Evolutionary conservation across 2,329 filamentous ascomycete species (phyloP), one percentile per base, ranked within the genome.

Genomic region (Leptographium procerum): DNA sequence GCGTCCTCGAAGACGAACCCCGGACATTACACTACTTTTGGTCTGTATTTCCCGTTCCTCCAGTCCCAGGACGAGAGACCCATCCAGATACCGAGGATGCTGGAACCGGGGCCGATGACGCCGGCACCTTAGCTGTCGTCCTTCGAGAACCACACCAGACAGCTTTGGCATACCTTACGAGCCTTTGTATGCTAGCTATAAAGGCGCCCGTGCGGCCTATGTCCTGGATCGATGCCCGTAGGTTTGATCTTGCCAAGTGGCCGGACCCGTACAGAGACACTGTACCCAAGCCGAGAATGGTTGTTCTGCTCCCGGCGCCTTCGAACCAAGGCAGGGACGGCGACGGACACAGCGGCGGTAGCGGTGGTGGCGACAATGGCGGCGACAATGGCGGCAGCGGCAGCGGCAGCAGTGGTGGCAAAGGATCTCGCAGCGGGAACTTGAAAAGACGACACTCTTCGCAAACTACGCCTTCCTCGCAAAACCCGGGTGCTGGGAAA

Each of bases 21-120:
- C 3, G 57, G 6, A 60, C 58, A 24, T 55, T 62, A 10, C 52
- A 55, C 43, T 62, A 60, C 24, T 59, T 55, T 28, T 57, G 45
- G 43, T 28, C 33, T 1, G 52, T 45, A 11, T 58, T 59, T 28
- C 29, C 43, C 8, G 24, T 53, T 14, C 14, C 33, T 6, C 36
- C 14, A 5, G n/a, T 16, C 36, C 36, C 14, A 14, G 36, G 14
- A 19, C 36, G 16, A 40, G n/a, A n/a, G n/a, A n/a, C n/a, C n/a
- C n/a, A n/a, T n/a, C n/a, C n/a, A n/a, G n/a, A n/a, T n/a, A n/a
- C n/a, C n/a, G n/a, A n/a, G n/a, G n/a, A n/a, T n/a, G n/a, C n/a
- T n/a, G n/a, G n/a, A n/a, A n/a, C n/a, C 36, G 36, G 13, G 36
- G 11, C 36, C 36, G 13, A 40, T 5, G 16, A 16, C 16, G 36